These are phyloP conservation scores for Ailanthus altissimus DNA, from an alignment of 345 rosid genomes.

Conservation along the genomic window DNA sequence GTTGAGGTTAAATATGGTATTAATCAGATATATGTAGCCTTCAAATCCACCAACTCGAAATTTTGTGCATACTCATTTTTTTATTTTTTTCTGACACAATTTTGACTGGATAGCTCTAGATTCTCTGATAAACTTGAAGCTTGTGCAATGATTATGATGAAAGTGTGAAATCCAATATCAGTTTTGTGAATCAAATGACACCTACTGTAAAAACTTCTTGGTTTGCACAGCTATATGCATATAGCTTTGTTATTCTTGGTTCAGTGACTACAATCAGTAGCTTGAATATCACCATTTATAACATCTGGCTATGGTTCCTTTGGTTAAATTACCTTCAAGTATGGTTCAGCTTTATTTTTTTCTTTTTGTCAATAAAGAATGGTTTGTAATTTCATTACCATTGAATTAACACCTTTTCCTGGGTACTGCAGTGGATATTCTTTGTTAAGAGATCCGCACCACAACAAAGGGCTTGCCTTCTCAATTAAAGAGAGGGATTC, in stretches of 20 bases:
- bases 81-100: background rate
- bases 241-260: background rate
- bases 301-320: background rate
- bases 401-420: background rate
- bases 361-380: background rate
- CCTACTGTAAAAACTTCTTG: background rate
- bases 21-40: background rate
- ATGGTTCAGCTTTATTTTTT: background rate
- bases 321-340: no score
- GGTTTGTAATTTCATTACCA: background rate
- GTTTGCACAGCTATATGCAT: background rate
- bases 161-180: background rate
- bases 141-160: background rate
- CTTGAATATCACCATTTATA: background rate
- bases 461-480: slow-evolving; percentile 97
- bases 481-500: slow-evolving; percentile 78
- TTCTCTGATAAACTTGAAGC: background rate
- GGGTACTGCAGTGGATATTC: slow-evolving; percentile 70
- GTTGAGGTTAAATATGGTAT: background rate
- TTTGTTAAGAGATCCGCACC: slow-evolving; percentile 95
- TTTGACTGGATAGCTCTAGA: background rate
- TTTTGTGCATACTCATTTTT: background rate
- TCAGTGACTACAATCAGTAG: background rate
- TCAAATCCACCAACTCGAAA: background rate
- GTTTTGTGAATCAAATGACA: background rate